These are phyloP conservation scores for Phyllosticta citribraziliensis DNA, from an alignment of 2,329 filamentous ascomycete genomes.

Conservation along the genomic window DNA sequence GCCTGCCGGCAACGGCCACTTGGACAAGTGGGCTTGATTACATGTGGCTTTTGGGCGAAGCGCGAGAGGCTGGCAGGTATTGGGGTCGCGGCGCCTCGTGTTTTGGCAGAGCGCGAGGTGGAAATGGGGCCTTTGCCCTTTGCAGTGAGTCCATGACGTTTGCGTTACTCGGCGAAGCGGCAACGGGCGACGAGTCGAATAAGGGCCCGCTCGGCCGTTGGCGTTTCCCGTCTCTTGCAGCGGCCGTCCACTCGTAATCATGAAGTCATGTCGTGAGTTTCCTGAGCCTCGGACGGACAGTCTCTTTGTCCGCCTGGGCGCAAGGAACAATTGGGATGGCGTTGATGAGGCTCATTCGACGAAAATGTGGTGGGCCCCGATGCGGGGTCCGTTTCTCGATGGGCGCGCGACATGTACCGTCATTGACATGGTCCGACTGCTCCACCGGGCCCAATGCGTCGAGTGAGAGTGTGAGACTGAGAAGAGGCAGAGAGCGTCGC, in stretches of 20 bases:
- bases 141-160: slow-evolving; percentile 7
- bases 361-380: not conserved
- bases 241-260: not conserved
- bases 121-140: slow-evolving; percentile 1
- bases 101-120: not conserved
- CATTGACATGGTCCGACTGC: not conserved
- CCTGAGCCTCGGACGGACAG: not conserved
- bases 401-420: slow-evolving; percentile 3
- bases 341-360: not conserved
- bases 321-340: not conserved
- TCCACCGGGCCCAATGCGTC: too few relatives aligned
- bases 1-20: not conserved
- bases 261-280: not conserved
- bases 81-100: not conserved
- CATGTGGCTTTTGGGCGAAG: slow-evolving; percentile 6
- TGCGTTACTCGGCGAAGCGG: not conserved
- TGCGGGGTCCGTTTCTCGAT: not conserved
- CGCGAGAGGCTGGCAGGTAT: not conserved
- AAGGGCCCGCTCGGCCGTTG: not conserved
- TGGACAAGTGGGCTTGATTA: not conserved
- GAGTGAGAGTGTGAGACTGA: too few relatives aligned
- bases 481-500: too few relatives aligned
- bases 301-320: not conserved
- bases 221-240: not conserved
- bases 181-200: not conserved